These are phyloP conservation scores for Mycena sp. DNA, from an alignment of 1,284 basidiomycete genomes.

Conservation along the genomic window DNA sequence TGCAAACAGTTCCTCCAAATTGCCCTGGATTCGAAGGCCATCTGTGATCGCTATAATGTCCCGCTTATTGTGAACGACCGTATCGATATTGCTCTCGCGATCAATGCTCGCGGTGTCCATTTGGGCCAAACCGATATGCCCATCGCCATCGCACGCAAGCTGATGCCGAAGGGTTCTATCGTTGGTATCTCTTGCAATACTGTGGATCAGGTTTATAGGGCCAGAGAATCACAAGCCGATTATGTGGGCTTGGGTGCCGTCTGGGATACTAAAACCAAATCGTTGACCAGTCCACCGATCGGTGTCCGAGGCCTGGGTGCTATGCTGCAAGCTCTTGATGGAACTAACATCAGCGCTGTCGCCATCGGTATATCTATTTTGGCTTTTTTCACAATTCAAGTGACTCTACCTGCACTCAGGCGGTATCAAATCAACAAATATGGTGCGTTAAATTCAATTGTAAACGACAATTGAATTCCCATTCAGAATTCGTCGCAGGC, in stretches of 20 bases:
- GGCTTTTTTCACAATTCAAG: not conserved
- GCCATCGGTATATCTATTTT: slow-evolving; percentile 72
- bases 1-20: slow-evolving; percentile 81
- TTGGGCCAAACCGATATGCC: slow-evolving; percentile 94
- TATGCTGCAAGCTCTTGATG: slow-evolving; percentile 72
- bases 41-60: slow-evolving; percentile 85
- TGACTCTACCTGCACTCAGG: slow-evolving; percentile 66
- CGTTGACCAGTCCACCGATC: slow-evolving; percentile 65
- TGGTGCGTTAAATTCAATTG: slow-evolving; percentile 48
- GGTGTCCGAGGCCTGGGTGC: slow-evolving; percentile 74
- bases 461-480: not conserved
- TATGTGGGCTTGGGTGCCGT: slow-evolving; percentile 91
- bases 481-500: slow-evolving; percentile 4
- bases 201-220: slow-evolving; percentile 66
- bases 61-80: slow-evolving; percentile 95
- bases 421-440: slow-evolving; percentile 83
- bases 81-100: slow-evolving; percentile 85
- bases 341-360: slow-evolving; percentile 73
- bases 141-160: slow-evolving; percentile 68
- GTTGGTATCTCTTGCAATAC: slow-evolving; percentile 88
- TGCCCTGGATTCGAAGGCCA: slow-evolving; percentile 72
- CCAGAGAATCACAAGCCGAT: slow-evolving; percentile 72
- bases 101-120: slow-evolving; percentile 85
- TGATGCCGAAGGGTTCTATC: slow-evolving; percentile 78
- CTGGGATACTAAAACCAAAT: slow-evolving; percentile 80